phyloP scores from a whole-genome alignment of 768 basidiomycete genomes.

The Suillus lakei region DNA sequence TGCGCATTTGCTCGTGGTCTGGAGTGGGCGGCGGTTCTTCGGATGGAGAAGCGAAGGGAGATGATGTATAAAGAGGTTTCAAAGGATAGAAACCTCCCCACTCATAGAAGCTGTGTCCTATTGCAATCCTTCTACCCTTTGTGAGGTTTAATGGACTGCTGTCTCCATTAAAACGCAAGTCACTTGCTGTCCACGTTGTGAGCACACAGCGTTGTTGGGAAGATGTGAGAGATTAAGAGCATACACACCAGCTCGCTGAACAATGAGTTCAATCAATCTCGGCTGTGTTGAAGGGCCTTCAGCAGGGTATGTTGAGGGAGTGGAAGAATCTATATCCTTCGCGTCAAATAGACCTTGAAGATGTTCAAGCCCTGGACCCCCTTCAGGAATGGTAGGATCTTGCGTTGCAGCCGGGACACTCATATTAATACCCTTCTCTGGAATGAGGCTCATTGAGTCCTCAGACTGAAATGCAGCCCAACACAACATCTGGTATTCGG shows the following conservation, averaged over 20 bases:
- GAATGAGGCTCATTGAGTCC: constrained; percentile 43
- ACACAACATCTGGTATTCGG: constrained; percentile 47
- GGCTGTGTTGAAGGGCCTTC: constrained; percentile 3
- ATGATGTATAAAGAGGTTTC: constrained; percentile 32
- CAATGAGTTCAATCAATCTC: constrained; percentile 15
- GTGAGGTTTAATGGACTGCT: constrained; percentile 33
- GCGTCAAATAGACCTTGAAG: constrained; percentile 31
- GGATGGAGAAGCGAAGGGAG: constrained; percentile 27
- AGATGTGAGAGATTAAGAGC: not conserved
- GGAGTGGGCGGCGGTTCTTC: constrained; percentile 16
- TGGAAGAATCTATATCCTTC: constrained; percentile 6
- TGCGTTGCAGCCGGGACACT: constrained; percentile 33
- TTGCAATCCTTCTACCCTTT: constrained; percentile 31
- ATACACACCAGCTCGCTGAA: constrained; percentile 33
- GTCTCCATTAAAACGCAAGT: constrained; percentile 26
- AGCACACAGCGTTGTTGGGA: not conserved
- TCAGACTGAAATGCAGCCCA: constrained; percentile 52
- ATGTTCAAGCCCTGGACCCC: constrained; percentile 40
- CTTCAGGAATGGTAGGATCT: constrained; percentile 25
- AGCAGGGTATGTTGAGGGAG: constrained; percentile 7
- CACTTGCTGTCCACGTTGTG: constrained; percentile 12
- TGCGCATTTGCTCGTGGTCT: constrained; percentile 34
- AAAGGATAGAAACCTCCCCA: constrained; percentile 38
- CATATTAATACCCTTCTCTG: constrained; percentile 33
- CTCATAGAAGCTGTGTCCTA: constrained; percentile 36